phyloP scores from a whole-genome alignment of 495 filamentous ascomycete genomes.

The Pseudevernia furfuracea region DNA sequence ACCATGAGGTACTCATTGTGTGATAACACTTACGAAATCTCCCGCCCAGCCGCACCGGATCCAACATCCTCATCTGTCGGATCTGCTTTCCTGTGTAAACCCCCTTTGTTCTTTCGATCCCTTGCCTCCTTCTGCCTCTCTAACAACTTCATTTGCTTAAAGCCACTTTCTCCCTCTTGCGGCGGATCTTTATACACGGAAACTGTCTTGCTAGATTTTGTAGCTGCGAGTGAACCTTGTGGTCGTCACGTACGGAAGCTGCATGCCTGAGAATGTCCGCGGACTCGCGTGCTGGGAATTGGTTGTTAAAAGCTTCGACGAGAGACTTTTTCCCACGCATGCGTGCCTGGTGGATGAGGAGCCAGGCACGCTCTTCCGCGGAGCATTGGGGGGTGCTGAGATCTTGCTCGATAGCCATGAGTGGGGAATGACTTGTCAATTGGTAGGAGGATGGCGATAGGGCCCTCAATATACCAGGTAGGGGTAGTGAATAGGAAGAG shows the following conservation, averaged over 20 bases:
- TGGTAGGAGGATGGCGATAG: neutral
- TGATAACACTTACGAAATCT: no score
- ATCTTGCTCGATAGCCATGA: neutral
- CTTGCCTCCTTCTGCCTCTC: neutral
- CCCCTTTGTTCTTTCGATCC: no score
- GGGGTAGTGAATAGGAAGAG: neutral
- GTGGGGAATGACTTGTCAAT: neutral
- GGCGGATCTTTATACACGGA: neutral
- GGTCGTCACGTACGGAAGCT: neutral
- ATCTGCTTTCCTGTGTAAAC: no score
- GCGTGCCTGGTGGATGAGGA: neutral
- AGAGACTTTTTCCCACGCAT: neutral
- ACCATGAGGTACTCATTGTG: no score
- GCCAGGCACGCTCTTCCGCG: neutral
- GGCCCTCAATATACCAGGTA: neutral
- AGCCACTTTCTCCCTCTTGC: neutral
- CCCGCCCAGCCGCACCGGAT: no score
- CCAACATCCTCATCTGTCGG: no score
- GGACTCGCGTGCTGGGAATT: neutral
- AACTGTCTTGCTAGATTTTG: neutral
- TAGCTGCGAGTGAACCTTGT: neutral
- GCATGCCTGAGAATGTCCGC: neutral
- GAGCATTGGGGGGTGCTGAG: neutral
- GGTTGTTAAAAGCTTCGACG: neutral
- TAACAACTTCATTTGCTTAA: neutral